Evolutionary conservation across 2,329 filamentous ascomycete species (phyloP), one percentile per base, ranked within the genome.

Genomic region (Leptographium procerum): DNA sequence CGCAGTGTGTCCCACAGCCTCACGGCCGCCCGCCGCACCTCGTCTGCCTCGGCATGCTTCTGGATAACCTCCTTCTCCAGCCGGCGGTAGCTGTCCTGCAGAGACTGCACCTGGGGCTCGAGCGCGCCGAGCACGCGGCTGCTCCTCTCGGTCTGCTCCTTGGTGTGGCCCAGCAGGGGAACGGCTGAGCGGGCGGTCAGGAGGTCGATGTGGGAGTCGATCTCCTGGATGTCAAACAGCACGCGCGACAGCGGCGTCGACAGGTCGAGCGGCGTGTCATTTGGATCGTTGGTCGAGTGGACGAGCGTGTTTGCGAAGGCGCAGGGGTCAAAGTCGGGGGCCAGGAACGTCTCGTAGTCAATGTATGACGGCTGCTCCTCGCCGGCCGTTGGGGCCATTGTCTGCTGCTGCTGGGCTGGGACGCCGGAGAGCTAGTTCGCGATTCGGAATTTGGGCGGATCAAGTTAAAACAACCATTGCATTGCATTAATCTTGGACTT

Each of bases 201-300:
- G 4, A 83, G 82, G 70, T 99, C 90, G 63, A 99, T 96, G 69
- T 95, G 91, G 0, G 91, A 95, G 73, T 97, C 92, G 64, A 99
- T 87, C 72, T 97, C 94, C 69, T 97, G 94, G 3, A 94, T 86
- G 72, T 99, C 94, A 73, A 99, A 99, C 8, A 97, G 84, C 6
- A 96, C 91, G 57, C 90, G 85, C 6, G 91, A 96, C 53, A 99
- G 81, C 3, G 94, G 92, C 19, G 94, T 97, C 7, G 91, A 92
- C 59, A 99, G 87, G 71, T 99, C 94, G 66, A 97, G 82, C 8
- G 90, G 88, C 1, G 86, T 86, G 73, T 97, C 94, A 64, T 87
- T 89, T 60, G 90, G 80, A 73, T 96, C 95, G 77, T 97, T 97
- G 58, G 92, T 97, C 45, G 86, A 81, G 59, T 91, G 84, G 54